Evolutionary conservation across 2,329 filamentous ascomycete species (phyloP), one percentile per base, ranked within the genome.

Genomic region (Calonectria naviculata): DNA sequence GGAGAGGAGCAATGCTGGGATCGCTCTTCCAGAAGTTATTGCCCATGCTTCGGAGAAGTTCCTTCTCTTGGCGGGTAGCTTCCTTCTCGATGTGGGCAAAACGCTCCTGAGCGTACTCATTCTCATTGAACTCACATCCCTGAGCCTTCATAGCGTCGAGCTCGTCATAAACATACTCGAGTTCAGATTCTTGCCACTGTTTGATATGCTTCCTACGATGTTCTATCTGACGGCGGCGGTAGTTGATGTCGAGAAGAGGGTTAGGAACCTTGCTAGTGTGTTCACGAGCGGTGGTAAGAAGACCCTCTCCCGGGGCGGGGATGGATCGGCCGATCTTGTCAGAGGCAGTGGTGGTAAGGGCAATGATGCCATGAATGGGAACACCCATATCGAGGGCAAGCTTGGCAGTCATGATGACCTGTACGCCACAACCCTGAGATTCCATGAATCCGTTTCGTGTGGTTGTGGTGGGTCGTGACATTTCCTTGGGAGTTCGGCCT

Each of bases 21-120:
- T 99, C 96, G 80, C 94, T 92, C 89, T 97, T 98, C 97, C 97
- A 99, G 91, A 99, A 99, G 85, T 93, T 95, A 89, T 99, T 99
- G 82, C 97, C 97, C 78, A 98, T 91, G 85, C 94, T 97, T 84
- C 92, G 93, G 73, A 98, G 91, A 21, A 96, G 94, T 76, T 98
- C 96, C 86, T 95, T 97, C 86, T 96, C 95, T 84, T 99, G 96
- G 76, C 97, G 92, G 75, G 89, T 88, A 63, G 96, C 95, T 85
- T 99, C 85, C 81, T 89, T 93, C 83, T 97, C 93, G 78, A 98
- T 96, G 83, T 98, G 96, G 66, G 89, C 85, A 46, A 94, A 92
- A 74, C 97, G 94, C 78, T 98, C 94, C 76, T 95, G 89, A 76
- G 95, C 89, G 84, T 97, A 99, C 78, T 95, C 94, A 68, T 92